Percentiles rank a stretch among this genome's conserved stretches.
Conservation (phyloP, 2,329 filamentous ascomycete species). For the Cytospora piceae region DNA sequence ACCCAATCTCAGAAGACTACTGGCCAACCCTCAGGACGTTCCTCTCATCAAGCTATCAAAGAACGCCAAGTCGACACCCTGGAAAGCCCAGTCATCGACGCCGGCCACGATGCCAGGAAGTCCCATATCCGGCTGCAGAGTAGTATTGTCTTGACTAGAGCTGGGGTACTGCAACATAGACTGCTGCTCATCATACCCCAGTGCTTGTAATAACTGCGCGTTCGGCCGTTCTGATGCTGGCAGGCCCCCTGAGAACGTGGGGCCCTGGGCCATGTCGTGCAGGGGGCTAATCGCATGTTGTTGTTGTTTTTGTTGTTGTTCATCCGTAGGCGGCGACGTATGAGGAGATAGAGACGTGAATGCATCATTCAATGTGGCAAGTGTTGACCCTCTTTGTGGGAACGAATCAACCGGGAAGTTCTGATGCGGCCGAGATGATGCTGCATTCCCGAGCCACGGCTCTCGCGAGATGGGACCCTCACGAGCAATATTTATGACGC, state of each 20-base stretch:
- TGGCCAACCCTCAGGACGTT: background rate
- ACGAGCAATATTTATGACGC: background rate
- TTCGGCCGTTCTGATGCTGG: too few species aligned
- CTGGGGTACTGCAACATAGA: background rate
- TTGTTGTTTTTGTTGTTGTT: background rate
- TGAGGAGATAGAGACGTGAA: background rate
- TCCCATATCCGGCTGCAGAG: background rate
- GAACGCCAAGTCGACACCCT: constrained; percentile 1
- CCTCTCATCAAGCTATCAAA: constrained; percentile 4
- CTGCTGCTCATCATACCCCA: background rate
- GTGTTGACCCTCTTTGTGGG: background rate
- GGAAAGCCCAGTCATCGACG: constrained; percentile 4
- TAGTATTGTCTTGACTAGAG: background rate
- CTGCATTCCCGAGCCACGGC: background rate
- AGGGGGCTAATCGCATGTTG: background rate
- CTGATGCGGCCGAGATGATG: background rate
- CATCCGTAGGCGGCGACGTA: background rate
- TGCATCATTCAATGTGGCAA: background rate
- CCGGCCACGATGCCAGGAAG: background rate
- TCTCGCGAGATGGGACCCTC: constrained; percentile 3
- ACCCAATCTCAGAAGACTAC: too few species aligned
- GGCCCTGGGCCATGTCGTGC: background rate
- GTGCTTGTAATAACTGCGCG: background rate
- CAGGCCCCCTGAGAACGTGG: background rate
- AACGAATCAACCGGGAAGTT: background rate